These are phyloP conservation scores for Vicia sativa DNA, from an alignment of 306 rosid genomes.

Conservation along the genomic window DNA sequence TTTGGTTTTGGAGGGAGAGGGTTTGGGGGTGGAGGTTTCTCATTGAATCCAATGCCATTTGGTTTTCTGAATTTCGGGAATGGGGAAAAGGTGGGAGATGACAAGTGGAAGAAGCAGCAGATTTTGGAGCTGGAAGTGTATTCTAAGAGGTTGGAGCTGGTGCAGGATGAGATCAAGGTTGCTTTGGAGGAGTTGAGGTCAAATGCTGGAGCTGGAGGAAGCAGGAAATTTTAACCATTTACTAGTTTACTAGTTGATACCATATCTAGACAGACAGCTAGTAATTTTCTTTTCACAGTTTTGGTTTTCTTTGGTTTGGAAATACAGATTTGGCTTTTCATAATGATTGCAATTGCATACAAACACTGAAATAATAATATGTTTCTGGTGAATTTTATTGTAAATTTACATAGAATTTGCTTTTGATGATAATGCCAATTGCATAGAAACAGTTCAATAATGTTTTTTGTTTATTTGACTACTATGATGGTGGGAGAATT, in stretches of 20 bases:
- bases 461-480: not conserved
- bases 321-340: not conserved
- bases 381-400: no score
- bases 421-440: not conserved
- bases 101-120: conserved; percentile 74
- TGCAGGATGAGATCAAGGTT: conserved; percentile 66
- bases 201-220: conserved; percentile 35
- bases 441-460: not conserved
- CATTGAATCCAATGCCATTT: conserved; percentile 37
- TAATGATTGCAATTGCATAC: conserved; percentile 1
- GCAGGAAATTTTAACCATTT: not conserved
- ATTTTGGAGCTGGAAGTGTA: conserved; percentile 71
- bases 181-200: conserved; percentile 59
- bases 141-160: conserved; percentile 70
- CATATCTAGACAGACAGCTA: conserved; percentile 15
- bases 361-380: no score
- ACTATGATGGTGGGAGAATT: not conserved
- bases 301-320: not conserved
- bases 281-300: conserved; percentile 1
- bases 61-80: conserved; percentile 25
- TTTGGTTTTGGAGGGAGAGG: conserved; percentile 46
- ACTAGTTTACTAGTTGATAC: not conserved
- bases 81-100: conserved; percentile 45
- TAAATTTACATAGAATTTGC: no score
- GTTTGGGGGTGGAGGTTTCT: conserved; percentile 31